Evolutionary conservation across 2,329 filamentous ascomycete species (phyloP), one percentile per base, ranked within the genome.

Genomic region (Knufia fluminis): DNA sequence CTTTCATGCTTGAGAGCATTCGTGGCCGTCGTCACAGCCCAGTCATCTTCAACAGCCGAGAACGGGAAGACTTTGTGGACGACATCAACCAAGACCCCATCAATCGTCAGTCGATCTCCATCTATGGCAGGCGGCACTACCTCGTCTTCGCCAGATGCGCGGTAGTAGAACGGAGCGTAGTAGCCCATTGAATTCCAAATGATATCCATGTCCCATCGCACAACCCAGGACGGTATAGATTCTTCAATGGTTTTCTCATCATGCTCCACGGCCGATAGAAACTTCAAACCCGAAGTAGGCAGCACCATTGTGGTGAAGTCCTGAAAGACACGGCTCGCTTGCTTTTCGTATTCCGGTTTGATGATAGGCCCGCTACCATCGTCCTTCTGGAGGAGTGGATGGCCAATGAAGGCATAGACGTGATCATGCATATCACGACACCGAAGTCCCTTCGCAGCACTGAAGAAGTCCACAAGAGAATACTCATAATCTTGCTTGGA

Each of bases 351-450:
- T 24, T 55, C 48, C 17, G 53, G 46, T 12, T 36, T 19, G 38
- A 55, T 19, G 8, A 49, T 3, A 12, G 35, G 41, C 20, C 40
- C 38, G n/a, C n/a, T n/a, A 3, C 23, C 23, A 24, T 43, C 20
- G n/a, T 19, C 46, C 33, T 8, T 20, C 28, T 51, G 48, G 16
- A 28, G 32, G 22, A 47, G 50, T 3, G 49, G 48, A 40, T 53
- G 51, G 17, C 45, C 44, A 22, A 55, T 45, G 26, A 54, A 54
- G 10, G 53, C 53, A 48, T 47, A 55, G 10, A 55, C 39, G 43
- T 51, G 44, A 31, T 55, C 53, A 14, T 52, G 22, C 2, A 32
- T 39, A 32, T 55, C 48, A 6, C 45, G 52, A 7, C 52, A 41
- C 31, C 22, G 24, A 22, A 42, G 46, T 12, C 40, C 19, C 14